Base-by-base conservation (phyloP, 2,329 filamentous ascomycete species). In the Fusarium miscanthi region DNA sequence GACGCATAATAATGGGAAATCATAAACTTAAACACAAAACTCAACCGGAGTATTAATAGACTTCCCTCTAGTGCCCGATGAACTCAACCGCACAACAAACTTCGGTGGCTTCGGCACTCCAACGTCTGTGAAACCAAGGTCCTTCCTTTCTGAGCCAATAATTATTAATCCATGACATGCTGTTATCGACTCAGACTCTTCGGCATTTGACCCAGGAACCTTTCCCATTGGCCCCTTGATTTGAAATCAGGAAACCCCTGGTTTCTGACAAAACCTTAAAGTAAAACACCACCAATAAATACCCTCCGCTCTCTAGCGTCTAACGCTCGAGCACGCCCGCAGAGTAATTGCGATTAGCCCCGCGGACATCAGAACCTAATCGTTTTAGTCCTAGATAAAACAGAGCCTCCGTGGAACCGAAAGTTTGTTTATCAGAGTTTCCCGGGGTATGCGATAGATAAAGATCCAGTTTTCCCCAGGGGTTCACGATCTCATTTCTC, bases 281-380 rank as follows among this genome's bases (percentile, higher is more conserved):
- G 4, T 14, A 49, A 23, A 48, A 43, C 16, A 54, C 5, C 8
- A 19, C 69, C 69, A 72, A 69, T 72, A 19, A 25, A 13, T 48
- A 12, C 35, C 23, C 42, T 23, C 23, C 16, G 12, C 27, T 11
- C 17, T 21, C 1, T 42, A 37, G n/a, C 17, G 11, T 33, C 40
- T 9, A 35, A 30, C 54, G n/a, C 53, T 30, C 49, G 52, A 59
- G 35, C 46, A 71, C 63, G 42, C 63, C 69, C 63, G 69, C 43
- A 37, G 27, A n/a, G 23, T 51, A 30, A 63, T 63, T 68, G 19
- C n/a, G 21, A 38, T 11, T n/a, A 21, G 30, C 23, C 31, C 23
- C 27, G 6, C 23, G 25, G 30, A 8, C 46, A 37, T 21, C 38
- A 43, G 25, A 21, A 30, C 19, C 59, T 53, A 40, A 40, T 53